These are phyloP conservation scores for Puccinia triticina DNA, from an alignment of 1,284 basidiomycete genomes.

Conservation along the genomic window DNA sequence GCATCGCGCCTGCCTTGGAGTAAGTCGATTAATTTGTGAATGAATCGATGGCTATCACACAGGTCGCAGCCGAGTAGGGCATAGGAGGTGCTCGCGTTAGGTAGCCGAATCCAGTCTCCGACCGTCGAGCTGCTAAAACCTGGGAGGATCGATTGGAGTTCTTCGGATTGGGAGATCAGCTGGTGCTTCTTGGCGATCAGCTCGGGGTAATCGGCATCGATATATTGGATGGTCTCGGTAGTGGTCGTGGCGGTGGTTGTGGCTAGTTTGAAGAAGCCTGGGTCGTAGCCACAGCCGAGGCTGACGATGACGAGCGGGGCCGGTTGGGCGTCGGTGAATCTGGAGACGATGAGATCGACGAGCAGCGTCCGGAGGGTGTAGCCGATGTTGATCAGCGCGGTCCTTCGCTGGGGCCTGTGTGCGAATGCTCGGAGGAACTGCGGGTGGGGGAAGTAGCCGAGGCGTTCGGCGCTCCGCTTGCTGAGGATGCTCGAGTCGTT, in stretches of 20 bases:
- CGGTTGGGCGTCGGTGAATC: constrained; percentile 14
- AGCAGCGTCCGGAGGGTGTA: constrained; percentile 42
- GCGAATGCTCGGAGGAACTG: constrained; percentile 46
- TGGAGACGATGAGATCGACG: constrained; percentile 35
- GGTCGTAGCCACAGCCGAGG: constrained; percentile 49
- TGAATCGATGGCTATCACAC: constrained; percentile 14
- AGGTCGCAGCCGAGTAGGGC: constrained; percentile 44
- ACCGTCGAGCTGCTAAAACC: neutral
- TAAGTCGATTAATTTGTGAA: constrained; percentile 7
- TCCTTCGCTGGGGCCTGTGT: constrained; percentile 23
- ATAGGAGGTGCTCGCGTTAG: constrained; percentile 16
- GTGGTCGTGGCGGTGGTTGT: neutral
- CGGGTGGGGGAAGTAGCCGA: constrained; percentile 34
- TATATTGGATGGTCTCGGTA: neutral
- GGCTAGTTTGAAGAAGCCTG: constrained; percentile 45
- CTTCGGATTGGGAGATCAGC: constrained; percentile 36
- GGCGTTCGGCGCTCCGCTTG: constrained; percentile 47
- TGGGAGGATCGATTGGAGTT: constrained; percentile 25
- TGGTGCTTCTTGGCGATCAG: constrained; percentile 41
- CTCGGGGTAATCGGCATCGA: constrained; percentile 49
- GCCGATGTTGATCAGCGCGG: constrained; percentile 46
- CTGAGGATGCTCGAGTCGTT: constrained; percentile 51
- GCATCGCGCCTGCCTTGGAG: neutral
- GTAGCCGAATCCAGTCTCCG: constrained; percentile 7
- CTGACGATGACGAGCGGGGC: constrained; percentile 27